Evolutionary conservation across 1,139 yeast species (phyloP), one percentile per base, ranked within the genome.

Genomic region (Kodamaea plutei): DNA sequence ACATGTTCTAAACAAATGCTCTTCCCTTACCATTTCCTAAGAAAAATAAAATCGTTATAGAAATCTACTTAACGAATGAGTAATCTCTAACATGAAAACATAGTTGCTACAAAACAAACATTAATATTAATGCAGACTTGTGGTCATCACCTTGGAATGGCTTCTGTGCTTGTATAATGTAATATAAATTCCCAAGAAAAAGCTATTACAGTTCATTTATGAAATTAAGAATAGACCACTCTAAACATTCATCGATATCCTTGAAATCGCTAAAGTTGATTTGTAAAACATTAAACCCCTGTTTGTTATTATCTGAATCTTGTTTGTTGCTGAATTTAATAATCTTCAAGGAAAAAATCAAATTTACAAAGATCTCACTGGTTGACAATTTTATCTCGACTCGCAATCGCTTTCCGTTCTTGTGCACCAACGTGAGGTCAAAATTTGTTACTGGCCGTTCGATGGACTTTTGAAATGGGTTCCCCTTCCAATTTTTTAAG

Each of bases 211-310:
- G 4, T 30, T 48, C 48, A 13, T 46, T 41, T 22, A 55, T 38
- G 38, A 65, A 66, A 35, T 57, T 61, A 35, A 55, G 47, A 2
- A 75, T 55, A 1, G 77, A 61, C 88, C 89, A 82, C 35, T 69
- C 69, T 31, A 82, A 54, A 58, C 88, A 79, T 43, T 79, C 82
- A 33, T 75, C 80, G 4, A 81, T 58, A 40, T 79, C 88, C 20
- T 65, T 57, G 31, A 79, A 58, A 41, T 81, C 88, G 40, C 71
- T 75, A 45, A 79, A 77, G 11, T 54, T 58, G 16, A 69, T 63
- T 40, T 64, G 70, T 30, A 74, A 52, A 11, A 70, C 61, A 39
- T 63, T 61, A 15, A 50, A 42, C 19, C 69, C 74, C 30, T 57
- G 45, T 33, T 48, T 47, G 37, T 67, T 64, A 9, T 43, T 43